Evolutionary conservation across 2,329 filamentous ascomycete genomes (phyloP).

Genomic region (Botryotinia calthae): DNA sequence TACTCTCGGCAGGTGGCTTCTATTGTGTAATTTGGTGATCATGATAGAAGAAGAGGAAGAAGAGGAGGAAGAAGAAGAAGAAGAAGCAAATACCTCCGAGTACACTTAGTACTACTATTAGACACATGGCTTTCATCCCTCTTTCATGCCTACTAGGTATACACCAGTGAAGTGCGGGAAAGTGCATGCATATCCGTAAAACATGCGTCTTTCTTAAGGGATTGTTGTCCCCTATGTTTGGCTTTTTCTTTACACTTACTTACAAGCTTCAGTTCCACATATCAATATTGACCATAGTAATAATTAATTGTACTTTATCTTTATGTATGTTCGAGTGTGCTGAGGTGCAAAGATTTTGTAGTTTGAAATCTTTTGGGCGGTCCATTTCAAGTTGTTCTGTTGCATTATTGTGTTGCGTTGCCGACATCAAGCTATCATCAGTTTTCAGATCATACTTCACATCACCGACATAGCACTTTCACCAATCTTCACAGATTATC

Average conservation of each 20-base stretch:
- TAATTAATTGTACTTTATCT: not conserved
- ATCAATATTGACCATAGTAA: not conserved
- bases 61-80: not conserved
- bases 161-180: not conserved
- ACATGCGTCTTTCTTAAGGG: not conserved
- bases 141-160: not conserved
- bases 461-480: not conserved
- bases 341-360: not conserved
- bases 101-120: not conserved
- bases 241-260: not conserved
- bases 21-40: not conserved
- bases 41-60: not conserved
- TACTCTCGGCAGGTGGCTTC: not conserved
- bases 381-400: not conserved
- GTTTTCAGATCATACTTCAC: not conserved
- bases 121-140: not conserved
- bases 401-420: not conserved
- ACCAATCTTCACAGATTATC: not conserved
- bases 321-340: not conserved
- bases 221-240: not conserved
- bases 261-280: not conserved
- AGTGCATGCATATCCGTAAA: not conserved
- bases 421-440: slow-evolving; percentile 4
- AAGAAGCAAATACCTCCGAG: slow-evolving; percentile 3
- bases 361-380: slow-evolving; percentile 10